Evolutionary conservation across 140 eudicot genomes (phyloP).

Genomic region (Cichorium intybus): DNA sequence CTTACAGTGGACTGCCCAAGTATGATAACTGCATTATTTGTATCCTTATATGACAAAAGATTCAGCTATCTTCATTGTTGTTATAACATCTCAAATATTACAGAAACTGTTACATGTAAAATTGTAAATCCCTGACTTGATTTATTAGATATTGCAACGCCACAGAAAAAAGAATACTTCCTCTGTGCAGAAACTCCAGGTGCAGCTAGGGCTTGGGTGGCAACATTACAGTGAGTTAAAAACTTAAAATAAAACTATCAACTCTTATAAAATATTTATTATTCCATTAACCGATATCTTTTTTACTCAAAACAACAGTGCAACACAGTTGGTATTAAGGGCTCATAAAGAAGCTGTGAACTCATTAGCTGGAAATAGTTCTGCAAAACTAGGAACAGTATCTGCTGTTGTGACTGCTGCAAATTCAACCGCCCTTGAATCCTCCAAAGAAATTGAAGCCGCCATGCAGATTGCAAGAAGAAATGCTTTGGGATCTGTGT

Average conservation of each 20-base stretch:
- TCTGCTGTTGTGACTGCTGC: constrained; percentile 98
- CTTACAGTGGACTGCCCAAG: constrained; percentile 92
- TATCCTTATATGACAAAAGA: constrained; percentile 48
- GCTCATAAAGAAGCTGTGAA: constrained; percentile 99
- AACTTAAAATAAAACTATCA: background rate
- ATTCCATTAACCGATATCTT: background rate
- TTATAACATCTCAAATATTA: background rate
- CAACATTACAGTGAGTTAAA: constrained; percentile 81
- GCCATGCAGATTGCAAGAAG: constrained; percentile 88
- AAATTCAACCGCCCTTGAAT: constrained; percentile 85
- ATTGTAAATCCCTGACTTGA: constrained; percentile 53
- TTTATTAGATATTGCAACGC: constrained; percentile 83
- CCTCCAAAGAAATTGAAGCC: constrained; percentile 88
- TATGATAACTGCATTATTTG: constrained; percentile 97
- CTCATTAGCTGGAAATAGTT: constrained; percentile 89
- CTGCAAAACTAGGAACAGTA: constrained; percentile 77
- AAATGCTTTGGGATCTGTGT: constrained; percentile 79
- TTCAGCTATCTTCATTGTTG: background rate
- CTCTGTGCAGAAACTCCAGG: constrained; percentile 99
- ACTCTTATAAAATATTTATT: background rate
- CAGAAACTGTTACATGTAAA: background rate
- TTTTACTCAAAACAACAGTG: constrained; percentile 42
- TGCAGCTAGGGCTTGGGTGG: constrained; percentile 96
- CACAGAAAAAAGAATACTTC: constrained; percentile 88
- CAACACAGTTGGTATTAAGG: constrained; percentile 86